A percentile compares a stretch with the other conserved stretches of the same genome.
phyloP scores from a whole-genome alignment of 75 land plant genomes.

The Cryptomeria japonica region DNA sequence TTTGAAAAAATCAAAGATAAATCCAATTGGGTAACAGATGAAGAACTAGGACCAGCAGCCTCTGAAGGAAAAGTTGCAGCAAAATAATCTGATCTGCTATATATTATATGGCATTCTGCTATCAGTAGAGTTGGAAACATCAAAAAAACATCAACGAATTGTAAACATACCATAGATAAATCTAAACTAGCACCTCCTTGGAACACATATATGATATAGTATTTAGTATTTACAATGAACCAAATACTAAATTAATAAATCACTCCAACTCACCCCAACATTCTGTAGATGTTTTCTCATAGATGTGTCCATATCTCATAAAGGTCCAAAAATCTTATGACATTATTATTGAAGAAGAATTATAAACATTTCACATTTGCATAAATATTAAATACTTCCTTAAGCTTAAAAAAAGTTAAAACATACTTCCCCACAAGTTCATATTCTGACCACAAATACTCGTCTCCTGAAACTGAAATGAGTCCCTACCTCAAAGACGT shows the following conservation, averaged over 20 bases:
- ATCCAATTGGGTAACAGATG: background rate
- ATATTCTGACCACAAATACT: background rate
- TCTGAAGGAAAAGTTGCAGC: slow-evolving; percentile 2
- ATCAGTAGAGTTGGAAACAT: background rate
- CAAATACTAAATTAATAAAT: background rate
- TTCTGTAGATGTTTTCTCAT: background rate
- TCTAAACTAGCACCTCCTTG: background rate
- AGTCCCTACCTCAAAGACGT: background rate
- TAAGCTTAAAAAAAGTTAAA: background rate
- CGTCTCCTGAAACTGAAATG: too few relatives aligned
- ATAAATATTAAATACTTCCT: background rate
- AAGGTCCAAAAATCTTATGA: too few relatives aligned
- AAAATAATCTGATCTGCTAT: slow-evolving; percentile 4
- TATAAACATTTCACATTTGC: background rate
- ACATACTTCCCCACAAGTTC: background rate
- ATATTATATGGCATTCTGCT: background rate
- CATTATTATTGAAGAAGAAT: background rate
- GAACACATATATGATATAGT: background rate
- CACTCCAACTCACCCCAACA: background rate
- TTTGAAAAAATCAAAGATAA: background rate
- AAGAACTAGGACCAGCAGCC: slow-evolving; percentile 7
- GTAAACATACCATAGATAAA: background rate
- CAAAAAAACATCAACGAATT: background rate
- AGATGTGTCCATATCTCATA: background rate
- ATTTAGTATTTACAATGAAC: background rate